Evolutionary conservation across 306 rosid genomes (phyloP).

Genomic region (Quercus cerris): DNA sequence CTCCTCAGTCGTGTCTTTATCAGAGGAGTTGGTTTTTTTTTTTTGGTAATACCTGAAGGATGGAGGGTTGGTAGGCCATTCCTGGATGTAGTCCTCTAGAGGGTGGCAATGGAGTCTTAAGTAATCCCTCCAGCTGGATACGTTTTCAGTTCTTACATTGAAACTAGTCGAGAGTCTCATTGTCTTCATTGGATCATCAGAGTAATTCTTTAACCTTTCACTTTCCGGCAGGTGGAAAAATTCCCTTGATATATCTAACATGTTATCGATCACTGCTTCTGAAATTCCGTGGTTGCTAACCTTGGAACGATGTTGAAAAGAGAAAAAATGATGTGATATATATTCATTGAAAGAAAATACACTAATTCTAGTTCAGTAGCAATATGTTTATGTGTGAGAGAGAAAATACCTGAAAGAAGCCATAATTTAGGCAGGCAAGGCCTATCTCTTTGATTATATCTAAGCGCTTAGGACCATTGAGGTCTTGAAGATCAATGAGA

Average conservation of each 20-base stretch:
- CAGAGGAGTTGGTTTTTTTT: neutral
- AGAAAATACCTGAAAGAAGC: slow-evolving; percentile 27
- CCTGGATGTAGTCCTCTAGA: slow-evolving; percentile 22
- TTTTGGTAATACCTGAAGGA: slow-evolving; percentile 13
- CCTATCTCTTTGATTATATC: slow-evolving; percentile 19
- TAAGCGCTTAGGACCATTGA: slow-evolving; percentile 7
- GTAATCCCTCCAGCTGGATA: slow-evolving; percentile 31
- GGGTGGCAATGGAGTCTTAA: slow-evolving; percentile 34
- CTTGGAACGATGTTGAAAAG: neutral
- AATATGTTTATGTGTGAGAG: neutral
- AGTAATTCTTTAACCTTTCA: slow-evolving; percentile 25
- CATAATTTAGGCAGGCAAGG: slow-evolving; percentile 30
- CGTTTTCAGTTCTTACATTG: slow-evolving; percentile 20
- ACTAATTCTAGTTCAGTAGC: too few species aligned
- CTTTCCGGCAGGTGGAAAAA: slow-evolving; percentile 24
- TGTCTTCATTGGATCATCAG: slow-evolving; percentile 23
- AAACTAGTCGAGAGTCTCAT: slow-evolving; percentile 27
- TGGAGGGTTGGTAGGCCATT: slow-evolving; percentile 31
- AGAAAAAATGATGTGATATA: neutral
- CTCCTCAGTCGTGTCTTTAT: too few species aligned
- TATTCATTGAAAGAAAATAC: neutral
- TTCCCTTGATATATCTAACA: slow-evolving; percentile 20
- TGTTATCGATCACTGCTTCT: slow-evolving; percentile 13
- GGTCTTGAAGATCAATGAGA: slow-evolving; percentile 23
- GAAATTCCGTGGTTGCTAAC: slow-evolving; percentile 27